These are phyloP conservation scores for Trametes sp. DNA, from an alignment of 1,284 basidiomycete genomes.

Conservation along the genomic window DNA sequence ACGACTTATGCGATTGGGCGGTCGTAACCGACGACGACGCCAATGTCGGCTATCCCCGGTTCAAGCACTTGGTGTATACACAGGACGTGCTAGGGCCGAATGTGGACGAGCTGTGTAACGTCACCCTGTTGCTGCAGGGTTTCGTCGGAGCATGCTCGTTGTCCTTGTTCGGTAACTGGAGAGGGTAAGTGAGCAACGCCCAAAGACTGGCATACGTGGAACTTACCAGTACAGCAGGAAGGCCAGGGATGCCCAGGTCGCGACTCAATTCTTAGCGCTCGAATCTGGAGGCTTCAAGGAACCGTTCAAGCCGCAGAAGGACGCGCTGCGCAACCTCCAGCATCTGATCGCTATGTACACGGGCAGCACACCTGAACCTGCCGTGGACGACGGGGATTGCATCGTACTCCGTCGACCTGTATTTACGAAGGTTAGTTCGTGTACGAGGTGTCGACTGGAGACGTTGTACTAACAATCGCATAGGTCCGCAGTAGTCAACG, in stretches of 20 bases:
- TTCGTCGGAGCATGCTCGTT: not conserved
- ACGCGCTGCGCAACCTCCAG: not conserved
- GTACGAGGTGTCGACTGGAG: too few relatives aligned
- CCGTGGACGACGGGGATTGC: not conserved
- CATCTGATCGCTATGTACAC: not conserved
- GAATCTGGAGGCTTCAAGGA: not conserved
- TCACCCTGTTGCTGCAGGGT: not conserved
- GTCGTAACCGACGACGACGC: not conserved
- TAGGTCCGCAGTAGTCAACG: too few relatives aligned
- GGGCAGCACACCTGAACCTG: not conserved
- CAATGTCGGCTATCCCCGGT: not conserved
- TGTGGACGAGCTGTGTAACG: not conserved
- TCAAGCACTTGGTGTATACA: not conserved
- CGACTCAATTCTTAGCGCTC: not conserved
- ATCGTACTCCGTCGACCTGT: not conserved
- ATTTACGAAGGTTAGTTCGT: not conserved
- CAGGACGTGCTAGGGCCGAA: not conserved
- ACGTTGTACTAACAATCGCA: too few relatives aligned
- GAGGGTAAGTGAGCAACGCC: not conserved
- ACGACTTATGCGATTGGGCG: not conserved
- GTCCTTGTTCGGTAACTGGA: not conserved
- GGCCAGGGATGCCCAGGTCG: not conserved
- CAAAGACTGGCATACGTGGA: not conserved
- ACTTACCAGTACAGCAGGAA: not conserved
- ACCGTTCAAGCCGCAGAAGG: not conserved